phyloP scores from a whole-genome alignment of 2,329 filamentous ascomycete genomes.

The Incumbomyces lentus region DNA sequence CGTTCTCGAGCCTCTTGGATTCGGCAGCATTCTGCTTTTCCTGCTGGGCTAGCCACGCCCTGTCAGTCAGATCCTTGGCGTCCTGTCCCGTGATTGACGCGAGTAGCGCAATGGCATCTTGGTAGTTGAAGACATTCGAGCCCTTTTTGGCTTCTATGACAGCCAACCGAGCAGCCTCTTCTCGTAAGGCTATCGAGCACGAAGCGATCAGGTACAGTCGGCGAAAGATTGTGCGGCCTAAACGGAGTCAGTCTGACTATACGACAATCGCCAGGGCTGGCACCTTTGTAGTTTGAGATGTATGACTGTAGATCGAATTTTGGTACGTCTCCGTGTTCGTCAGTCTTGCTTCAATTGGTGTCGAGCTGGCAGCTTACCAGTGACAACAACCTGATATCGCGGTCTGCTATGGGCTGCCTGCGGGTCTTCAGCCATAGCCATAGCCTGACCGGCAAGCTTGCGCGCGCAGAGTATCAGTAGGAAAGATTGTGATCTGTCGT shows the following conservation, averaged over 20 bases:
- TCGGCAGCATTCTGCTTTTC: conserved; percentile 59
- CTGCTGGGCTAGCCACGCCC: conserved; percentile 62
- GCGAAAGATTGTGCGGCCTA: conserved; percentile 70
- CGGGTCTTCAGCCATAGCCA: conserved; percentile 3
- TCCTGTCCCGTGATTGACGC: conserved; percentile 52
- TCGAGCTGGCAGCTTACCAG: background rate
- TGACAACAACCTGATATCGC: conserved; percentile 2
- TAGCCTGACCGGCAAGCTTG: background rate
- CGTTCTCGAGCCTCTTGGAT: conserved; percentile 64
- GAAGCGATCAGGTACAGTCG: conserved; percentile 74
- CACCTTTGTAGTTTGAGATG: conserved; percentile 79
- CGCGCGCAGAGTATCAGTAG: background rate
- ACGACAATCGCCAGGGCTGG: conserved; percentile 12
- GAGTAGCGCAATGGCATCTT: conserved; percentile 56
- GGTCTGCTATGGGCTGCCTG: background rate
- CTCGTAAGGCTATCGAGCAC: conserved; percentile 61
- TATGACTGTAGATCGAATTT: conserved; percentile 90
- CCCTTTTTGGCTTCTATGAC: conserved; percentile 65
- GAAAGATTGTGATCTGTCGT: background rate
- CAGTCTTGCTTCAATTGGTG: background rate
- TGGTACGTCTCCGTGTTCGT: conserved; percentile 50
- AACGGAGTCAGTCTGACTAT: background rate
- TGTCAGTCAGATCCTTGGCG: conserved; percentile 56
- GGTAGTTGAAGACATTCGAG: conserved; percentile 62
- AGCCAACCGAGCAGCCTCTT: conserved; percentile 72